Evolutionary conservation across 768 basidiomycete genomes (phyloP).

Genomic region (Naganishia onofrii): DNA sequence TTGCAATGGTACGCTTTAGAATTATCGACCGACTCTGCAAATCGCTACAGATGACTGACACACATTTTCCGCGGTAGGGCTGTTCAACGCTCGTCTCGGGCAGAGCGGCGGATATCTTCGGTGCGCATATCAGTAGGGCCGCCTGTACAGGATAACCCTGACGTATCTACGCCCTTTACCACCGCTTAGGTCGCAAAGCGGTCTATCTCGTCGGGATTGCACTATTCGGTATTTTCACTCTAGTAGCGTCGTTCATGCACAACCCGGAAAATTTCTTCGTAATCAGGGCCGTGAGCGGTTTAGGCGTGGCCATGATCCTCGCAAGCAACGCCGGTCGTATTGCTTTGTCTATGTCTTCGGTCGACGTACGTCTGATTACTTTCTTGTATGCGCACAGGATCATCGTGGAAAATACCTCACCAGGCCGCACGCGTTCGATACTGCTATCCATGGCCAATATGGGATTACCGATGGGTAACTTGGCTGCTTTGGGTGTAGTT

Average conservation of each 20-base stretch:
- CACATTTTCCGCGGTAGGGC: not conserved
- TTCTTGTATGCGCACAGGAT: not conserved
- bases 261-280: not conserved
- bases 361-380: not conserved
- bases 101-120: not conserved
- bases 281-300: not conserved
- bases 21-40: too few relatives aligned
- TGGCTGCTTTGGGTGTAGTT: not conserved
- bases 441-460: not conserved
- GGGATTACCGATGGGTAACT: not conserved
- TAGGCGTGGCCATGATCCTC: not conserved
- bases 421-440: not conserved
- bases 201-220: not conserved
- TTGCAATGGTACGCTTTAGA: not conserved
- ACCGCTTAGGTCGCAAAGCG: not conserved
- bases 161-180: not conserved
- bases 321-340: not conserved
- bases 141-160: not conserved
- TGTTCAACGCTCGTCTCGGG: not conserved
- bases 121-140: not conserved
- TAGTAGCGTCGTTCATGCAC: not conserved
- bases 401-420: not conserved
- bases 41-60: too few relatives aligned
- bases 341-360: too few relatives aligned
- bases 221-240: not conserved